Evolutionary conservation across 2,329 filamentous ascomycete species (phyloP), one percentile per base, ranked within the genome.

Genomic region (Penicillium sp.): DNA sequence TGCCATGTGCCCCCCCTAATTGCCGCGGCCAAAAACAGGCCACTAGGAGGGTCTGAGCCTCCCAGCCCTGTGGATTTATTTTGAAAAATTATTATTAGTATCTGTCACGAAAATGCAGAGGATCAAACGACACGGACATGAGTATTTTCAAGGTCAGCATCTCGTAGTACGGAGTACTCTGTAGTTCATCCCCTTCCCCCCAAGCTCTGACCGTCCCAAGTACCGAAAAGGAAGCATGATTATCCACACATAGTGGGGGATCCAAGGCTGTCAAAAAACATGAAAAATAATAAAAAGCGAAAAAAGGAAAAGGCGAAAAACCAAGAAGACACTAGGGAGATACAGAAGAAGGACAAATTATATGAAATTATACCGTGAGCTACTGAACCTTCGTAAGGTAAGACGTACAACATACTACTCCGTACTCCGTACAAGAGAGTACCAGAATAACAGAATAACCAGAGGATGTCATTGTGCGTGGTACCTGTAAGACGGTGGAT

Each of bases 1-100:
- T 42, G 46, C 36, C 36, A 48, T 48, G 29, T 48, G 50, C 21
- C 14, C 32, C 36, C n/a, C 29, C 44, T 42, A 36, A 52, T 42
- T 21, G 16, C 38, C 22, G 16, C 13, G 10, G 38, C n/a, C 5
- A 8, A 48, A 48, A n/a, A 29, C 32, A 4, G 27, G 47, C 50
- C 29, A 29, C 21, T 21, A 8, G 21, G n/a, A 40, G 38, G 38
- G 38, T 40, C 36, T n/a, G 24, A 14, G 24, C 14, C 43, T 13
- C 13, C 32, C 34, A 46, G 45, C 22, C 32, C 22, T 46, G 45
- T 9, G 10, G 22, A 22, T 46, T 39, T 11, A 16, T 11, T 29
- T 27, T 22, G 8, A 16, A n/a, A 36, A 36, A 32, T 31, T 45
- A 18, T 29, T 7, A 14, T 32, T 34, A 13, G 43, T n/a, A 32